Base-by-base conservation (phyloP, 225 moss, liverwort and hornwort genomes). In the Rhytidiadelphus loreus region DNA sequence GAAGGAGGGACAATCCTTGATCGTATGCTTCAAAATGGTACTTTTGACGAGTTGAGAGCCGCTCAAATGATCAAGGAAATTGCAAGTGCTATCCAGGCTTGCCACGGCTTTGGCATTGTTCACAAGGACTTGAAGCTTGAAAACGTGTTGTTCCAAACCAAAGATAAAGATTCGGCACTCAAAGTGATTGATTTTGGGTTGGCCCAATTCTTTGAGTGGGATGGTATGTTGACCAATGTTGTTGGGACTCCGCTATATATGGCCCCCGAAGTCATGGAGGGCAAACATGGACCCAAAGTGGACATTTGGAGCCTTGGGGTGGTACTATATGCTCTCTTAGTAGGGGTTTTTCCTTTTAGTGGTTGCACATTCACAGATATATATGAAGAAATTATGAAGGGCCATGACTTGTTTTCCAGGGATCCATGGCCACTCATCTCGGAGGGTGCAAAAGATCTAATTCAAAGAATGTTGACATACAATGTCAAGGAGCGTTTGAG, bases 311-410 rank as follows among this genome's bases (percentile, higher is more conserved):
- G 66, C n/a, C 4, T 22, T 12, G 66, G 66, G 21, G n/a, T 12
- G 6, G 5, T 66, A 11, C 11, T 66, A 6, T 66, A 66, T 37
- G 5, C 1, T n/a, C 66, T 66, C 12, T 66, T 66, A 33, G 11
- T 6, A 0, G 22, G 66, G 21, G n/a, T 22, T 21, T 0, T 3
- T n/a, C 66, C 66, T 21, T 66, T 21, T 3, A 1, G 7, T 37
- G 20, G 21, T 2, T 2, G 2, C n/a, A 66, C 21, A 18, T 11
- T n/a, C 2, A 4, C 2, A 10, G 21, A 66, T 11, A 6, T n/a
- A 66, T 21, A 66, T 5, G 0, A n/a, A 66, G 21, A 66, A 10
- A 19, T 37, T 5, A n/a, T n/a, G 21, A n/a, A n/a, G 66, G 6
- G 12, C 6, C 20, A 12, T 21, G 21, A n/a, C 18, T 66, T 66